A percentile compares a stretch with the other conserved stretches of the same genome.
Evolutionary conservation across 225 moss, liverwort and hornwort genomes (phyloP).

Genomic region (Pseudoscleropodium purum): DNA sequence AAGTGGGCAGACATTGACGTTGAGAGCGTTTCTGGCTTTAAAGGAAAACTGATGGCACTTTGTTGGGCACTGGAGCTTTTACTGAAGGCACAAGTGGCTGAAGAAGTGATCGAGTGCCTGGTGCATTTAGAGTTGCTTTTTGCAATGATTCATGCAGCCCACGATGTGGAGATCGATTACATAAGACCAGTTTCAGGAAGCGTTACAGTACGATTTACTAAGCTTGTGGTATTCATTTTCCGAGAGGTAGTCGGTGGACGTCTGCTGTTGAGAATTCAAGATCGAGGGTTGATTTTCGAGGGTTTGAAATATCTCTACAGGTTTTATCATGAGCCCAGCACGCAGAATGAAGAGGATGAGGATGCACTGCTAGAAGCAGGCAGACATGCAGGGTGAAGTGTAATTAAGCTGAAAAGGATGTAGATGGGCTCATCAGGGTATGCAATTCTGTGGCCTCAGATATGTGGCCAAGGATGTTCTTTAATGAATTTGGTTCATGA

Average conservation of each 20-base stretch:
- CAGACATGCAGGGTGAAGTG: no score
- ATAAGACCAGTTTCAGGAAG: not conserved
- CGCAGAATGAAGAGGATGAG: not conserved
- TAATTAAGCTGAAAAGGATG: not conserved
- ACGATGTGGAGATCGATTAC: no score
- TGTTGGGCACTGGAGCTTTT: no score
- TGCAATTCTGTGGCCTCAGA: not conserved
- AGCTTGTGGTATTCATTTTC: not conserved
- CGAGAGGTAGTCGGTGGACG: not conserved
- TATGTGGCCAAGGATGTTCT: not conserved
- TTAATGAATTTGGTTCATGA: not conserved
- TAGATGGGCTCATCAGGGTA: not conserved
- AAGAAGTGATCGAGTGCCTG: no score
- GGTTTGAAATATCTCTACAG: not conserved
- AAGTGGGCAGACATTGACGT: no score
- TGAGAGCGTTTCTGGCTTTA: not conserved
- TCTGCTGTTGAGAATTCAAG: not conserved
- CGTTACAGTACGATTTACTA: not conserved
- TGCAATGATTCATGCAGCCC: accelerated
- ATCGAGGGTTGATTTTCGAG: not conserved
- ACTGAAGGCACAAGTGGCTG: no score
- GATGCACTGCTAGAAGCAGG: no score
- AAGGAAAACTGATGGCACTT: not conserved
- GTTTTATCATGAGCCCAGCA: not conserved
- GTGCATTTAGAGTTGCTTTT: no score